Evolutionary conservation across 2,329 filamentous ascomycete species (phyloP).

Genomic region (Stemphylium lycopersici): DNA sequence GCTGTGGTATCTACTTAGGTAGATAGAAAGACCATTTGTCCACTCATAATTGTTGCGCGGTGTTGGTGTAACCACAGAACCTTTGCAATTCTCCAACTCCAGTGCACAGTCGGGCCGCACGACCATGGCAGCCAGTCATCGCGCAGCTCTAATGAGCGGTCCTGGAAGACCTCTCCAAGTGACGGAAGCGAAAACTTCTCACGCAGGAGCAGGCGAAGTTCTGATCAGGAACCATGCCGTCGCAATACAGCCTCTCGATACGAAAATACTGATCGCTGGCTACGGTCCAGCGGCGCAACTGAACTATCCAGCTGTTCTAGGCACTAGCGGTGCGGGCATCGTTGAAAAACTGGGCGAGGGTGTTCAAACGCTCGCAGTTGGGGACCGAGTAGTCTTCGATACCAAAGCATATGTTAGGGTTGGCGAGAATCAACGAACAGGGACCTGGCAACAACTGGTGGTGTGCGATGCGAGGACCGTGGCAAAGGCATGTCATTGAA

Average conservation of each 20-base stretch:
- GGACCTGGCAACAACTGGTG: conserved; percentile 35
- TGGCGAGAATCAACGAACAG: conserved; percentile 26
- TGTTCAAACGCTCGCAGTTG: conserved; percentile 51
- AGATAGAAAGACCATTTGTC: not conserved
- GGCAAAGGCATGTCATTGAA: conserved; percentile 22
- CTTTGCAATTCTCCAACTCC: no score
- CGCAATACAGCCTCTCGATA: conserved; percentile 34
- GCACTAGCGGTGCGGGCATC: conserved; percentile 42
- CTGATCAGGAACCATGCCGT: conserved; percentile 30
- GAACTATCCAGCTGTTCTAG: conserved; percentile 26
- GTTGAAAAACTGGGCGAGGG: conserved; percentile 55
- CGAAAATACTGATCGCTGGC: conserved; percentile 30
- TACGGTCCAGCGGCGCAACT: conserved; percentile 28
- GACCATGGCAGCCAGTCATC: conserved; percentile 19
- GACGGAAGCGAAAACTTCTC: conserved; percentile 4
- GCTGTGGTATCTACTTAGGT: not conserved
- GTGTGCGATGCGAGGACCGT: conserved; percentile 23
- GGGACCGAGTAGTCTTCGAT: conserved; percentile 50
- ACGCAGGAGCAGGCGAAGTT: conserved; percentile 24
- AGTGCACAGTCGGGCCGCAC: not conserved
- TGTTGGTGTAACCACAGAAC: no score
- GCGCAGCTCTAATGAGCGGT: conserved; percentile 21
- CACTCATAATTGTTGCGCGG: no score
- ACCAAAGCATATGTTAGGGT: conserved; percentile 28
- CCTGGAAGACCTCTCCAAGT: conserved; percentile 20